A percentile compares a stretch with the other conserved stretches of the same genome.
These are phyloP conservation scores for Austroboletus rostrupii DNA, from an alignment of 1,284 basidiomycete species.

Conservation along the genomic window DNA sequence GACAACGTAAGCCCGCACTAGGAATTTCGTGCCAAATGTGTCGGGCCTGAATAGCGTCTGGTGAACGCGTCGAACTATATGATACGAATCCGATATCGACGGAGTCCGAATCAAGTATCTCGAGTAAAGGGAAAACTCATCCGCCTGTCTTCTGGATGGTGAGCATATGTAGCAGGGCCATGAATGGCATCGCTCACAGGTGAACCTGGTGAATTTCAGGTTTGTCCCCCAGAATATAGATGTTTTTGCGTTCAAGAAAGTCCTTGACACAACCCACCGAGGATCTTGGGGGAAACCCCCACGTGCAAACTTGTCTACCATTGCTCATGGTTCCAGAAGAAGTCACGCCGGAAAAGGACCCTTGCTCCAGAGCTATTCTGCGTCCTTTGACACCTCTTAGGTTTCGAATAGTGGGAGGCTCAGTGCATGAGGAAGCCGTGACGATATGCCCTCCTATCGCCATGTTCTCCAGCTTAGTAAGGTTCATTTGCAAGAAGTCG, in stretches of 20 bases:
- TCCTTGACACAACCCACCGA: slow-evolving; percentile 34
- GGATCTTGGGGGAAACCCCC: slow-evolving; percentile 55
- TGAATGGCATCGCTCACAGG: slow-evolving; percentile 38
- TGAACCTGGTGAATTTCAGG: slow-evolving; percentile 46
- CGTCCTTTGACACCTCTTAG: slow-evolving; percentile 42
- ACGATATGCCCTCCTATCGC: slow-evolving; percentile 39
- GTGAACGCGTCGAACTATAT: slow-evolving; percentile 59
- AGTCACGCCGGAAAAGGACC: slow-evolving; percentile 37
- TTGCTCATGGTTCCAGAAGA: slow-evolving; percentile 48
- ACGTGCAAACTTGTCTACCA: slow-evolving; percentile 53
- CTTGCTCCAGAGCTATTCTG: slow-evolving; percentile 37
- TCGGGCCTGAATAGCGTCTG: slow-evolving; percentile 46
- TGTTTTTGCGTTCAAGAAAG: slow-evolving; percentile 42
- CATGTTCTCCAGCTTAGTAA: slow-evolving; percentile 39
- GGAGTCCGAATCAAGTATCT: slow-evolving; percentile 51
- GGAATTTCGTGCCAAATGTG: slow-evolving; percentile 38
- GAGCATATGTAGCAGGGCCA: background rate
- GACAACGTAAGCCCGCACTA: slow-evolving; percentile 55
- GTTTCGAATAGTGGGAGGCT: slow-evolving; percentile 24
- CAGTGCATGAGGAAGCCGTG: slow-evolving; percentile 17
- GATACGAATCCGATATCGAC: slow-evolving; percentile 61
- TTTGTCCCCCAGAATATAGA: slow-evolving; percentile 37
- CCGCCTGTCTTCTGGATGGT: slow-evolving; percentile 31
- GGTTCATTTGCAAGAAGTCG: slow-evolving; percentile 40
- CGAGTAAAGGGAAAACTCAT: slow-evolving; percentile 42